phyloP scores from a whole-genome alignment of 2,329 filamentous ascomycete genomes.

The Cladosporium sp. region DNA sequence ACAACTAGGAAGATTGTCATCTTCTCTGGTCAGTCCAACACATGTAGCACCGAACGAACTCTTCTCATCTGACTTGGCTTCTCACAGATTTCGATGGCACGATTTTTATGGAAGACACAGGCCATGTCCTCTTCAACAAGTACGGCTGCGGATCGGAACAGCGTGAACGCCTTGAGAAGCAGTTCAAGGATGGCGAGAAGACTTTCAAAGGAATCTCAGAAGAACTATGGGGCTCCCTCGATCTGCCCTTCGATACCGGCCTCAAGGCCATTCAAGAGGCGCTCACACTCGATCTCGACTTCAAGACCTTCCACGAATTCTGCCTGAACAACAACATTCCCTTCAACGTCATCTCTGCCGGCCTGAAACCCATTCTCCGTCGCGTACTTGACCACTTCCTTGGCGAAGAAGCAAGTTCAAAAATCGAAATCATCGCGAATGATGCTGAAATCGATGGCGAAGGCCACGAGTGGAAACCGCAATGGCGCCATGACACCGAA shows the following conservation, averaged over 20 bases:
- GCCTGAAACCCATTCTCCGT: constrained; percentile 64
- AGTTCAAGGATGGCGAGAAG: constrained; percentile 66
- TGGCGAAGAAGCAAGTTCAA: constrained; percentile 59
- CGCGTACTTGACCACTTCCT: constrained; percentile 66
- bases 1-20: constrained; percentile 61
- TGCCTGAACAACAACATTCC: constrained; percentile 64
- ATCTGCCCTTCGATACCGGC: constrained; percentile 67
- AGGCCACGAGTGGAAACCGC: constrained; percentile 63
- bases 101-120: constrained; percentile 66
- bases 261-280: constrained; percentile 65
- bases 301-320: constrained; percentile 65
- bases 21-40: constrained; percentile 54
- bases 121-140: constrained; percentile 68
- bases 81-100: constrained; percentile 68
- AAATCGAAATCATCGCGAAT: constrained; percentile 70
- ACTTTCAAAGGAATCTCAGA: constrained; percentile 71
- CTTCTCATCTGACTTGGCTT: constrained; percentile 11
- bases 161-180: constrained; percentile 60
- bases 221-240: constrained; percentile 70
- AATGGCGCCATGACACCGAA: constrained; percentile 67
- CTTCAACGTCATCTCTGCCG: constrained; percentile 70
- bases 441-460: constrained; percentile 62
- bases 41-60: neutral
- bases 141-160: constrained; percentile 63
- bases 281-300: constrained; percentile 65